phyloP scores from a whole-genome alignment of 345 rosid species.

The Cardamine resedifolia region DNA sequence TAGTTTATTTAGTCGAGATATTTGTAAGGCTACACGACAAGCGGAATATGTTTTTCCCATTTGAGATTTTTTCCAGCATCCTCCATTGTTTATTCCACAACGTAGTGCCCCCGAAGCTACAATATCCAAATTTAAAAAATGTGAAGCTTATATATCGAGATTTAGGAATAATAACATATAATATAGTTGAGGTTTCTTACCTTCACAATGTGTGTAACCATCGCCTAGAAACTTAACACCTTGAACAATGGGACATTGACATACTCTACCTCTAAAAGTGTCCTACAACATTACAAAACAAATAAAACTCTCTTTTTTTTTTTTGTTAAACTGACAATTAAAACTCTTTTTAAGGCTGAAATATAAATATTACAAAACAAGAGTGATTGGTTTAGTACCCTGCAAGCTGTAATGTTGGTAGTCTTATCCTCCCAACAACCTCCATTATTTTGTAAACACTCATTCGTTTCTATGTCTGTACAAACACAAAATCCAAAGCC shows the following conservation, averaged over 20 bases:
- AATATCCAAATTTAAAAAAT: background rate
- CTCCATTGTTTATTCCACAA: constrained; percentile 83
- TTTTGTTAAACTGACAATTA: background rate
- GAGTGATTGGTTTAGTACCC: constrained; percentile 41
- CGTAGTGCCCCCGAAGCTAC: constrained; percentile 74
- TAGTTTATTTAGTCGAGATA: constrained; percentile 12
- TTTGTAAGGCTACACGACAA: constrained; percentile 51
- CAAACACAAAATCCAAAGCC: background rate
- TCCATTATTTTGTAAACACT: constrained; percentile 81
- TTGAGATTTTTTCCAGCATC: constrained; percentile 76
- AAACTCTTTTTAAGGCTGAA: background rate
- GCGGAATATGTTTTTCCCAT: constrained; percentile 73
- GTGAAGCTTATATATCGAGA: background rate
- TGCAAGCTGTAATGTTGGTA: constrained; percentile 83
- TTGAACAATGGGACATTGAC: constrained; percentile 82
- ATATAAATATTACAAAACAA: background rate
- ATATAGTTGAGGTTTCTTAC: constrained; percentile 36
- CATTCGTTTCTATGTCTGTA: constrained; percentile 91
- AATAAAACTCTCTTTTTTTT: background rate
- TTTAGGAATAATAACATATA: background rate
- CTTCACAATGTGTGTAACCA: constrained; percentile 90
- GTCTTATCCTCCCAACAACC: constrained; percentile 91
- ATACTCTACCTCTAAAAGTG: constrained; percentile 93
- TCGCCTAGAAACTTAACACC: constrained; percentile 84
- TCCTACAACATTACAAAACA: constrained; percentile 50